These are phyloP conservation scores for Gossypium anomalum DNA, from an alignment of 345 rosid species.

Conservation along the genomic window DNA sequence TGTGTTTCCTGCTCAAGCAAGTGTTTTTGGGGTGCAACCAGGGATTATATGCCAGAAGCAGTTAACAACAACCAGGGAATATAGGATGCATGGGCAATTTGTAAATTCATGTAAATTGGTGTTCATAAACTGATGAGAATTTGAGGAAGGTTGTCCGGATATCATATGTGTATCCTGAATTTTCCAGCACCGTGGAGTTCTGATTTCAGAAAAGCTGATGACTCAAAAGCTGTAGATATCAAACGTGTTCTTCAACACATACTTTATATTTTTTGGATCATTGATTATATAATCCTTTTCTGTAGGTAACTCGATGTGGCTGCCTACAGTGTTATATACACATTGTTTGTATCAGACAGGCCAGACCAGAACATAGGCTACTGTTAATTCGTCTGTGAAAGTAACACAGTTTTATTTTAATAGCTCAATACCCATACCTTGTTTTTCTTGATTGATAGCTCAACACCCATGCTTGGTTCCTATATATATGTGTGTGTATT, in stretches of 20 bases:
- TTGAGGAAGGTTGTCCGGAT: background rate
- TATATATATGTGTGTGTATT: constrained; percentile 12
- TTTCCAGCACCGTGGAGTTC: background rate
- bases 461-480: background rate
- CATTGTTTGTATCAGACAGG: background rate
- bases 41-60: constrained; percentile 39
- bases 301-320: background rate
- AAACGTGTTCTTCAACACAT: constrained; percentile 6
- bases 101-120: constrained; percentile 17
- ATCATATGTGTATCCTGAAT: background rate
- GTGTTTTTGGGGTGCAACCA: constrained; percentile 27
- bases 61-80: background rate
- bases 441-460: too few species aligned
- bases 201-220: background rate
- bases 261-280: constrained; percentile 12
- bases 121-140: constrained; percentile 9
- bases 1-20: constrained; percentile 17
- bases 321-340: background rate
- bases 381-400: background rate
- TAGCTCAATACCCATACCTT: too few species aligned
- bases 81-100: constrained; percentile 1
- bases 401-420: background rate
- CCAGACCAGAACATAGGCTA: background rate
- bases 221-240: constrained; percentile 9
- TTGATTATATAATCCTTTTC: constrained; percentile 3